Evolutionary conservation across 2,329 filamentous ascomycete genomes (phyloP).

Genomic region (Cladosporium sp.): DNA sequence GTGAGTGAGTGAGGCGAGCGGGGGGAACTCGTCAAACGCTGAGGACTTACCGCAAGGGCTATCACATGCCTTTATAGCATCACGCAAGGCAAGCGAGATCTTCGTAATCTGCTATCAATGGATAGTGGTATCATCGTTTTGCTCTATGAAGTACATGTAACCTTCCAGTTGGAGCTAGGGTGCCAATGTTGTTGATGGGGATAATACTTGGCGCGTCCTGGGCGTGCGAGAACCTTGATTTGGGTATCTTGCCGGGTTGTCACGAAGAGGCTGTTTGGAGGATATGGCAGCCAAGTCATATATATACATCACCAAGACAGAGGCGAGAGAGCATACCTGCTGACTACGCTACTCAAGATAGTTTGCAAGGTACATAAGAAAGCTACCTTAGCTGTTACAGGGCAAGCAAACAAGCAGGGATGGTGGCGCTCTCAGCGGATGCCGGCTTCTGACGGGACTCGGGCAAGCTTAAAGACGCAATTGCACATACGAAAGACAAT

Average conservation of each 20-base stretch:
- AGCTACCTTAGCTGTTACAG: neutral
- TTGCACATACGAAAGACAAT: neutral
- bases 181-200: slow-evolving; percentile 18
- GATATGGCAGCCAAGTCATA: neutral
- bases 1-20: neutral
- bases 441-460: neutral
- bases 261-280: neutral
- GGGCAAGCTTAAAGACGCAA: neutral
- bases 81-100: slow-evolving; percentile 11
- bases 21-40: neutral
- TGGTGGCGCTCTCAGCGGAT: neutral
- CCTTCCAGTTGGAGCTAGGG: slow-evolving; percentile 20
- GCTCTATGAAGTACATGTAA: slow-evolving; percentile 12
- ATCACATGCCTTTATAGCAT: slow-evolving; percentile 6
- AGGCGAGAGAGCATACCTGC: neutral
- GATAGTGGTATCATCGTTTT: slow-evolving; percentile 11
- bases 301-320: neutral
- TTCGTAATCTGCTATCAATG: slow-evolving; percentile 4
- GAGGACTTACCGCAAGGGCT: neutral
- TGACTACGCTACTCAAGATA: neutral
- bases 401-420: neutral
- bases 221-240: slow-evolving; percentile 10
- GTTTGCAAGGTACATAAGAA: neutral
- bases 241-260: neutral
- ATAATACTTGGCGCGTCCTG: slow-evolving; percentile 13